phyloP scores from a whole-genome alignment of 2,329 filamentous ascomycete species.

The Amauroascus verrucosus region DNA sequence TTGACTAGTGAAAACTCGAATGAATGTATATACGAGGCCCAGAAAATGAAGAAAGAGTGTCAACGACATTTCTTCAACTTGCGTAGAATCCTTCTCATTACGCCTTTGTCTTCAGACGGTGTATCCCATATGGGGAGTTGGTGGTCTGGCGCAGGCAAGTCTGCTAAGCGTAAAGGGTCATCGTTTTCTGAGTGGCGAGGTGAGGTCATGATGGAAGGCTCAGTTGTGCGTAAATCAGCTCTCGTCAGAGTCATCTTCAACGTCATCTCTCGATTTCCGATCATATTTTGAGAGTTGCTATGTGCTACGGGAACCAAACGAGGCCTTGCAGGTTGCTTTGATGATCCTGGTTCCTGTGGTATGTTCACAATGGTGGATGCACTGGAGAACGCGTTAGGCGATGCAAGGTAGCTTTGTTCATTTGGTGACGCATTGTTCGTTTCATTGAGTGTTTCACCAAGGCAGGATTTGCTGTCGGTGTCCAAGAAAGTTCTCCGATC shows the following conservation, averaged over 20 bases:
- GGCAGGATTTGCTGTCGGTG: constrained; percentile 41
- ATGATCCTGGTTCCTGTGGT: constrained; percentile 18
- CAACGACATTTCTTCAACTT: constrained; percentile 28
- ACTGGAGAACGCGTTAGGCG: constrained; percentile 8
- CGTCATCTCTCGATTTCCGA: constrained; percentile 76
- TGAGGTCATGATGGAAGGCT: constrained; percentile 5
- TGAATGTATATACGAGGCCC: background rate
- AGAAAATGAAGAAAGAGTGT: background rate
- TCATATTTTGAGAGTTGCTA: constrained; percentile 41
- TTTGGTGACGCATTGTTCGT: background rate
- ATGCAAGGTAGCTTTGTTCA: constrained; percentile 11
- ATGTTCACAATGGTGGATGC: constrained; percentile 4
- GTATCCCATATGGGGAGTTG: constrained; percentile 36
- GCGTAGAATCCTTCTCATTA: constrained; percentile 38
- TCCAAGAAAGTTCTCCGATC: constrained; percentile 43
- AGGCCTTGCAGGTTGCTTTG: constrained; percentile 19
- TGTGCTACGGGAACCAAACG: background rate
- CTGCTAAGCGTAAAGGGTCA: constrained; percentile 47
- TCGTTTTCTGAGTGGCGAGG: constrained; percentile 35
- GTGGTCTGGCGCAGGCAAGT: constrained; percentile 39
- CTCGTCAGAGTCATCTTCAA: constrained; percentile 89
- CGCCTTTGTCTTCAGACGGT: constrained; percentile 30
- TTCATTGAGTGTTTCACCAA: constrained; percentile 26
- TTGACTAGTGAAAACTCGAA: background rate
- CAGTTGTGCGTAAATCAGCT: constrained; percentile 60